Percentiles rank a stretch among this genome's conserved stretches.
Conservation (phyloP, 208 protist genomes). For the Herpetomonas muscarum region DNA sequence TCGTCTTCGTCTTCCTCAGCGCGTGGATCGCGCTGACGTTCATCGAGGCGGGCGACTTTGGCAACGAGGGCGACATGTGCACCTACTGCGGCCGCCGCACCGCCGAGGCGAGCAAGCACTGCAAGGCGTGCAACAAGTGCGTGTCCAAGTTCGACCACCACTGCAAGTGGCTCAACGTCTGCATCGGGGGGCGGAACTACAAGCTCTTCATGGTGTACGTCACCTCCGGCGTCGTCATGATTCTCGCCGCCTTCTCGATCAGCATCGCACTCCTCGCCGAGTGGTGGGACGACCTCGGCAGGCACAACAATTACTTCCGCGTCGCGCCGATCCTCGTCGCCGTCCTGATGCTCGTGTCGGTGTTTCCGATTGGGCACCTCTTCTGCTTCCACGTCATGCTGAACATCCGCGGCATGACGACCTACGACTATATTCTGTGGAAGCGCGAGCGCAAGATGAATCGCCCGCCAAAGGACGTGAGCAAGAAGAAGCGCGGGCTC, state of each 20-base stretch:
- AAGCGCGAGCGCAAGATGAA: constrained; percentile 23
- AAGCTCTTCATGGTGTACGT: constrained; percentile 61
- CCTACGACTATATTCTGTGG: constrained; percentile 58
- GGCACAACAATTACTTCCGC: constrained; percentile 52
- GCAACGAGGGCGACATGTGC: constrained; percentile 48
- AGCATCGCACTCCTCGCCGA: constrained; percentile 36
- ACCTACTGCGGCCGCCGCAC: constrained; percentile 47
- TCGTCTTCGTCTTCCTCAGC: constrained; percentile 17
- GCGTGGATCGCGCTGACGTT: constrained; percentile 43
- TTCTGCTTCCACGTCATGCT: constrained; percentile 63
- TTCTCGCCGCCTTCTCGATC: constrained; percentile 18
- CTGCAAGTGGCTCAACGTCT: constrained; percentile 90
- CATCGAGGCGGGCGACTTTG: constrained; percentile 35
- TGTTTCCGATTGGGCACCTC: constrained; percentile 46
- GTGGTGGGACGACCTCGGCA: constrained; percentile 53
- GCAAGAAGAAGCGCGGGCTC: constrained; percentile 2
- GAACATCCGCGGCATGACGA: constrained; percentile 29
- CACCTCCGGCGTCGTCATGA: constrained; percentile 17
- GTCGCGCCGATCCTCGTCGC: constrained; percentile 43
- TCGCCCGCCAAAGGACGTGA: constrained; percentile 1
- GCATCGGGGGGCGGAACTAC: constrained; percentile 83
- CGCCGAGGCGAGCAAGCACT: constrained; percentile 55
- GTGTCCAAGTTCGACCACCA: constrained; percentile 88
- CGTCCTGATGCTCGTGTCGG: constrained; percentile 24
- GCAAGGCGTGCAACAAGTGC: constrained; percentile 86